phyloP scores from a whole-genome alignment of 441 rosid species.

The Daphne laureola region DNA sequence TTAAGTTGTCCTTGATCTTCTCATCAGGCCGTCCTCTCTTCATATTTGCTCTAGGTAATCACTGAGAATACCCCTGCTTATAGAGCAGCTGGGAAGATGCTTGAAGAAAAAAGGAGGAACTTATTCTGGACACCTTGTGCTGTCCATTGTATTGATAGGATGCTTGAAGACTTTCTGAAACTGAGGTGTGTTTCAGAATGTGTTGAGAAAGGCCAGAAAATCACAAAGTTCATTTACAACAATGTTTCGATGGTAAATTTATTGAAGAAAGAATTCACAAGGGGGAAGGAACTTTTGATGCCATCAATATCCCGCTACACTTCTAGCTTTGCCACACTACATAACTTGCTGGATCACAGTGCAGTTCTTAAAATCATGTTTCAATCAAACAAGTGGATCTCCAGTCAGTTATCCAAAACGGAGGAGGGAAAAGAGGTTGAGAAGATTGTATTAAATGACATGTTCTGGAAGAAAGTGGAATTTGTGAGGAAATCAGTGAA shows the following conservation, averaged over 20 bases:
- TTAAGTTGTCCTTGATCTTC: conserved; percentile 8
- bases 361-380: conserved; percentile 59
- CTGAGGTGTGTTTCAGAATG: conserved; percentile 64
- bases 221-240: conserved; percentile 68
- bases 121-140: conserved; percentile 96
- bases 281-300: conserved; percentile 70
- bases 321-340: conserved; percentile 55
- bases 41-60: conserved; percentile 38
- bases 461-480: conserved; percentile 88
- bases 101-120: conserved; percentile 78
- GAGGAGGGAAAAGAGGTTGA: conserved; percentile 77
- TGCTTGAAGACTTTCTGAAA: conserved; percentile 68
- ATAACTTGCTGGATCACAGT: conserved; percentile 60
- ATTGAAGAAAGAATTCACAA: conserved; percentile 70
- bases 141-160: conserved; percentile 50
- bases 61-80: conserved; percentile 55
- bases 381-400: conserved; percentile 67
- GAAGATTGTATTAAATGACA: conserved; percentile 44
- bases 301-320: conserved; percentile 45
- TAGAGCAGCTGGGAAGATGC: conserved; percentile 76
- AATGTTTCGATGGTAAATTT: conserved; percentile 50
- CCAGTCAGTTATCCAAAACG: conserved; percentile 44
- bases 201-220: conserved; percentile 55
- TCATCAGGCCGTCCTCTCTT: background rate
- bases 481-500: conserved; percentile 57